phyloP scores from a whole-genome alignment of 805 yeast species.

The Spathaspora sp. region DNA sequence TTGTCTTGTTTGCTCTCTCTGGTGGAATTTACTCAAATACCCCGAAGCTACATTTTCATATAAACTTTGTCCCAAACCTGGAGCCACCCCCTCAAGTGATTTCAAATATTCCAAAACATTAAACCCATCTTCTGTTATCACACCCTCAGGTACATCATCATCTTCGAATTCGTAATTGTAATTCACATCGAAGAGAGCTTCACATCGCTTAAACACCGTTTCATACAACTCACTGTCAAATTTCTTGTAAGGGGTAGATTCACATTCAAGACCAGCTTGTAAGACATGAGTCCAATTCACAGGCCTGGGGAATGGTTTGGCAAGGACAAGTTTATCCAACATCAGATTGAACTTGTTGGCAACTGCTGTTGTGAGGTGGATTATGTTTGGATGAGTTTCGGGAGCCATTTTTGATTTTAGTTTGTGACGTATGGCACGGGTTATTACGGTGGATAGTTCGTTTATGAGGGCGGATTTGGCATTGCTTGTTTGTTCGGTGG shows the following conservation, averaged over 20 bases:
- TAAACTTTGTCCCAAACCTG: not conserved
- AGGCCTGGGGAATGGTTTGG: conserved; percentile 1
- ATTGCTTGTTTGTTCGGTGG: conserved; percentile 11
- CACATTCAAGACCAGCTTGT: conserved; percentile 16
- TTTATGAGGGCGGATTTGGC: conserved; percentile 20
- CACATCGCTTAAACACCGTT: conserved; percentile 20
- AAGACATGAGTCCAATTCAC: conserved; percentile 28
- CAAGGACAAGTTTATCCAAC: conserved; percentile 7
- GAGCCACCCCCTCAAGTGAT: not conserved
- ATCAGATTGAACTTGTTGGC: conserved; percentile 10
- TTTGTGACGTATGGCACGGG: not conserved
- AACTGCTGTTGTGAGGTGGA: conserved; percentile 6
- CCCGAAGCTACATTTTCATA: conserved; percentile 3
- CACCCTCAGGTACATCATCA: conserved; percentile 2
- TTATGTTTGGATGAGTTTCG: conserved; percentile 2
- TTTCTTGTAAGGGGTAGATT: conserved; percentile 7
- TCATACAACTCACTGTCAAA: conserved; percentile 9
- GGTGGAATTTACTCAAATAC: conserved; percentile 4
- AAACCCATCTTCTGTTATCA: conserved; percentile 4
- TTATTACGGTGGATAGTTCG: conserved; percentile 16
- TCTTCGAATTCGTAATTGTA: conserved; percentile 24
- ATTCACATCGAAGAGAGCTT: conserved; percentile 19
- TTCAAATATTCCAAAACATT: conserved; percentile 8
- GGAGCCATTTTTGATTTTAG: not conserved
- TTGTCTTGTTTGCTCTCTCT: conserved; percentile 1